These are phyloP conservation scores for Bjerkandera adusta DNA, from an alignment of 1,284 basidiomycete genomes.

Conservation along the genomic window DNA sequence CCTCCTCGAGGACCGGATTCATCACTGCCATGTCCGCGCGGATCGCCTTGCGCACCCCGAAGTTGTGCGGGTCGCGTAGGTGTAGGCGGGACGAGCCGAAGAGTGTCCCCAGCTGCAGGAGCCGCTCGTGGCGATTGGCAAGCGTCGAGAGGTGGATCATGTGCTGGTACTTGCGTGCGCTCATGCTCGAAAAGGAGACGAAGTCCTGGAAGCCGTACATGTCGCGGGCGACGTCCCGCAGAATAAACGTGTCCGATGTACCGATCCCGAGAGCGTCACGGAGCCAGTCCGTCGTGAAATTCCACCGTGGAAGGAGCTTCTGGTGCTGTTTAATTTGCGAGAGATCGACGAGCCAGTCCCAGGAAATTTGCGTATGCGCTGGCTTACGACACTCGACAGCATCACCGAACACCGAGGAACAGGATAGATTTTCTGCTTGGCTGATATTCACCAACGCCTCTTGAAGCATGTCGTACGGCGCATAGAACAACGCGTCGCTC, in stretches of 20 bases:
- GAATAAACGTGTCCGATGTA: slow-evolving; percentile 39
- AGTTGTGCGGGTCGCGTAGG: slow-evolving; percentile 39
- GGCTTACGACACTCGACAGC: slow-evolving; percentile 54
- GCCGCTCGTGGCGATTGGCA: slow-evolving; percentile 35
- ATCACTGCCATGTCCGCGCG: slow-evolving; percentile 52
- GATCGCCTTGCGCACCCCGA: slow-evolving; percentile 40
- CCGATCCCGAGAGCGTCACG: slow-evolving; percentile 36
- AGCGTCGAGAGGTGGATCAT: slow-evolving; percentile 45
- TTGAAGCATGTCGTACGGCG: slow-evolving; percentile 56
- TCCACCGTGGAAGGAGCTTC: slow-evolving; percentile 42
- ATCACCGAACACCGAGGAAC: no score
- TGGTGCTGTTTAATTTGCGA: slow-evolving; percentile 35
- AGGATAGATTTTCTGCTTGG: slow-evolving; percentile 28
- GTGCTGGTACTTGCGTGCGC: slow-evolving; percentile 36
- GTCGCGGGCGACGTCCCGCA: slow-evolving; percentile 57
- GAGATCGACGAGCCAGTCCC: slow-evolving; percentile 67
- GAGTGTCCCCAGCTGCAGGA: slow-evolving; percentile 64
- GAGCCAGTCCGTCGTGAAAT: slow-evolving; percentile 50
- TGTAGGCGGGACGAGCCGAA: slow-evolving; percentile 68
- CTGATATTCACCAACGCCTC: slow-evolving; percentile 39
- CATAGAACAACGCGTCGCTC: slow-evolving; percentile 57
- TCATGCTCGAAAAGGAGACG: slow-evolving; percentile 23
- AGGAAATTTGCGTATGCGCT: slow-evolving; percentile 59
- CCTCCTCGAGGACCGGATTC: slow-evolving; percentile 42
- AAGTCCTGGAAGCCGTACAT: slow-evolving; percentile 67